Evolutionary conservation across 345 rosid genomes (phyloP).

Genomic region (Iberis pinnata): DNA sequence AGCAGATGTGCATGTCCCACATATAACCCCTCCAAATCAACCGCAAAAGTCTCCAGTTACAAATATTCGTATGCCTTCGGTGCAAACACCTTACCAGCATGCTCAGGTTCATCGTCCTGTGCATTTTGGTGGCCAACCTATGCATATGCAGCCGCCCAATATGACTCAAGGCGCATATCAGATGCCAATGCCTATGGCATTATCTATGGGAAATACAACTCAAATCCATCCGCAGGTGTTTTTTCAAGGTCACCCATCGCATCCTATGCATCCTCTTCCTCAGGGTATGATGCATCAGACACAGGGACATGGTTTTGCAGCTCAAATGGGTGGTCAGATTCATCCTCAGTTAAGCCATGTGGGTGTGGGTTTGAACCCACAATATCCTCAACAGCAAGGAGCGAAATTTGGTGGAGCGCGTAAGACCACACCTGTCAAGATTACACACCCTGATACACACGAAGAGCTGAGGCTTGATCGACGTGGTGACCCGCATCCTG

Average conservation of each 20-base stretch:
- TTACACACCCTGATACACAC: slow-evolving; percentile 89
- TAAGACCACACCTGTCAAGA: slow-evolving; percentile 61
- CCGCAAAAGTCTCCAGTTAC: slow-evolving; percentile 50
- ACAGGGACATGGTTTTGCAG: slow-evolving; percentile 59
- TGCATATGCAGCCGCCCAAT: slow-evolving; percentile 71
- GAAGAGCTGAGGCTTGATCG: slow-evolving; percentile 88
- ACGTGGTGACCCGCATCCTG: slow-evolving; percentile 50
- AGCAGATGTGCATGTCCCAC: slow-evolving; percentile 49
- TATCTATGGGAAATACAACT: slow-evolving; percentile 59
- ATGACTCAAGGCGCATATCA: slow-evolving; percentile 52
- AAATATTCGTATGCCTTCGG: slow-evolving; percentile 50
- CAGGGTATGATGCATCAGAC: slow-evolving; percentile 86
- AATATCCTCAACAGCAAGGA: slow-evolving; percentile 69
- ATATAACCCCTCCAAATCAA: slow-evolving; percentile 39
- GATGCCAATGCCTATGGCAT: slow-evolving; percentile 61
- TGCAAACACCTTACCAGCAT: slow-evolving; percentile 70
- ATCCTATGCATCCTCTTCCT: slow-evolving; percentile 63
- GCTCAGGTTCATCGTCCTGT: slow-evolving; percentile 47
- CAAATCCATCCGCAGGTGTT: slow-evolving; percentile 65
- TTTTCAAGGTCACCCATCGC: slow-evolving; percentile 62
- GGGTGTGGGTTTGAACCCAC: slow-evolving; percentile 58
- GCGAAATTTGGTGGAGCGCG: slow-evolving; percentile 59
- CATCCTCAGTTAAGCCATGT: slow-evolving; percentile 59
- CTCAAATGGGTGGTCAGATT: slow-evolving; percentile 57
- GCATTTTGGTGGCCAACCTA: slow-evolving; percentile 62